Conservation (phyloP, 192 early-diverging fungal species). For the Backusella sp. region DNA sequence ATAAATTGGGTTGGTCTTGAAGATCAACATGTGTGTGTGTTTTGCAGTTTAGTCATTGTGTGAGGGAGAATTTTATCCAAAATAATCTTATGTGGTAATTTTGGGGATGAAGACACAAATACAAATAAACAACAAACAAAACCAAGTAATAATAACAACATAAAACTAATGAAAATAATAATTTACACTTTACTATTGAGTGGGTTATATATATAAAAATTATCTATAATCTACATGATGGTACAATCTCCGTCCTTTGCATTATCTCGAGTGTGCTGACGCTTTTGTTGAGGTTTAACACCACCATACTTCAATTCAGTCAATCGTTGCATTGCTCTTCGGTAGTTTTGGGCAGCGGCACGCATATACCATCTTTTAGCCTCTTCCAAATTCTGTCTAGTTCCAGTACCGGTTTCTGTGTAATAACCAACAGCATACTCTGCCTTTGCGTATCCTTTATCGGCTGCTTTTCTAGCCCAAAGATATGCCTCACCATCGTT, state of each 20-base stretch:
- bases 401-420: constrained; percentile 88
- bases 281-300: constrained; percentile 24
- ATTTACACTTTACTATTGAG: neutral
- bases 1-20: neutral
- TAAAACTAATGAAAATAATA: neutral
- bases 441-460: constrained; percentile 91
- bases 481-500: constrained; percentile 94
- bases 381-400: constrained; percentile 73
- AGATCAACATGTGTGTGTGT: neutral
- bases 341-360: constrained; percentile 83
- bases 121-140: neutral
- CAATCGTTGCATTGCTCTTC: constrained; percentile 77
- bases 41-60: neutral
- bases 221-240: constrained; percentile 31
- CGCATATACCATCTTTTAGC: constrained; percentile 87
- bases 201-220: neutral
- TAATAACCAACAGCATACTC: constrained; percentile 98
- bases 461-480: constrained; percentile 96
- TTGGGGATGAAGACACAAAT: neutral
- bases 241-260: constrained; percentile 23
- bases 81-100: too few relatives aligned
- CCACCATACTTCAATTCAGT: constrained; percentile 70
- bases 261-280: constrained; percentile 20
- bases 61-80: neutral
- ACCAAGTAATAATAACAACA: neutral